Evolutionary conservation across 2,329 filamentous ascomycete genomes (phyloP), one percentile per base, ranked within the genome.

Genomic region (Fusarium mundagurra): DNA sequence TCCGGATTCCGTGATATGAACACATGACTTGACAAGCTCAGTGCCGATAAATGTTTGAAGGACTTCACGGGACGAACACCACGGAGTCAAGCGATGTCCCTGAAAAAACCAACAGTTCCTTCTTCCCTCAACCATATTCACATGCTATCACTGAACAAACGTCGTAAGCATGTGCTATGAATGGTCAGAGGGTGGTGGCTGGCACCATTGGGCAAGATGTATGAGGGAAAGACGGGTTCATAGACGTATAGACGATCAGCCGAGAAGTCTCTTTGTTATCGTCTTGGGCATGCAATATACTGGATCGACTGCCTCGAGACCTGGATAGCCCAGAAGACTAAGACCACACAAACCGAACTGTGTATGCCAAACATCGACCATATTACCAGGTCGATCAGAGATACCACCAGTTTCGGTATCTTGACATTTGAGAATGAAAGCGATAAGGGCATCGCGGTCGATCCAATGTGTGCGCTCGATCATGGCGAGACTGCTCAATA

Each of bases 331-430:
- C 34, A 98, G 85, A 64, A 99, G 87, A 81, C 95, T 97, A 75
- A 99, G 84, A 5, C 96, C 96, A 27, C 95, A 93, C 73, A 98
- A 84, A 31, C 94, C 95, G 82, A 99, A 99, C 61, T 92, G 86
- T 0, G 96, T 98, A 81, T 99, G 96, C 86, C 97, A 99, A 39
- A 99, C 95, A 85, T 99, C 96, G 29, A 98, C 96, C 92, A 96
- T 95, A 79, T 99, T 92, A 33, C 94, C 95, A 16, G 96, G 96
- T 70, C 95, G 87, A 84, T 99, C 96, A 10, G 96, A 92, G 75
- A 99, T 90, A 17, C 96, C 96, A 33, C 96, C 96, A 36, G 88
- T 84, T 65, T 97, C 92, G 3, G 90, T 86, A 81, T 99, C 96
- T 86, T 99, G 96, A 79, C 94, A 98, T 72, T 88, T 88, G 67